Conservation (phyloP, 148 eudicot genomes). For the Selenicereus undatus region DNA sequence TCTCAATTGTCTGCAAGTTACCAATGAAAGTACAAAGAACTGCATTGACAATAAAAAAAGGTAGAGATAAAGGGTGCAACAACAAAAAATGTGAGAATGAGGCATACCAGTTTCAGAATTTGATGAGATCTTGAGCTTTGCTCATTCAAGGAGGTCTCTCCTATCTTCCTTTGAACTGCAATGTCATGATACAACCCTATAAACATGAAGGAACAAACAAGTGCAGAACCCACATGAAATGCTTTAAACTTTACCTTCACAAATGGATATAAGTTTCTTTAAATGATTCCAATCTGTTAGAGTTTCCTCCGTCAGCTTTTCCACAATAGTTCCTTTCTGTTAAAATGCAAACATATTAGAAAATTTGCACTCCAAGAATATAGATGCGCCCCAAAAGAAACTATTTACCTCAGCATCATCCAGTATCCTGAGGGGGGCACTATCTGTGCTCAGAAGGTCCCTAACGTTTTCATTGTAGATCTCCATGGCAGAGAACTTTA, state of each 20-base stretch:
- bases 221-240: neutral
- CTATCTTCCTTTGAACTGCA: constrained; percentile 81
- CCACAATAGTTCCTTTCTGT: constrained; percentile 89
- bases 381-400: constrained; percentile 6
- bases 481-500: constrained; percentile 95
- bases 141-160: constrained; percentile 86
- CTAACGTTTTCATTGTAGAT: constrained; percentile 92
- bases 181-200: constrained; percentile 9
- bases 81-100: constrained; percentile 2
- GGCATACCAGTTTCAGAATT: constrained; percentile 74
- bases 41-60: neutral
- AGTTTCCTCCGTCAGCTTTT: constrained; percentile 86
- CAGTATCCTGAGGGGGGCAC: constrained; percentile 62
- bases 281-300: constrained; percentile 76
- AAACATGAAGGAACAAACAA: neutral
- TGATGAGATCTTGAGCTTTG: constrained; percentile 95
- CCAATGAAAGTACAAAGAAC: constrained; percentile 10
- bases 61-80: constrained; percentile 1
- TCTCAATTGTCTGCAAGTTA: constrained; percentile 95
- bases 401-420: constrained; percentile 84
- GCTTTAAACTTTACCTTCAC: constrained; percentile 57
- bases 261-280: constrained; percentile 72
- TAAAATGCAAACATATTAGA: constrained; percentile 19
- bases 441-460: constrained; percentile 80
- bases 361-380: neutral